Base-by-base conservation (phyloP, 257 asterid genomes). In the Cordia subcordata region DNA sequence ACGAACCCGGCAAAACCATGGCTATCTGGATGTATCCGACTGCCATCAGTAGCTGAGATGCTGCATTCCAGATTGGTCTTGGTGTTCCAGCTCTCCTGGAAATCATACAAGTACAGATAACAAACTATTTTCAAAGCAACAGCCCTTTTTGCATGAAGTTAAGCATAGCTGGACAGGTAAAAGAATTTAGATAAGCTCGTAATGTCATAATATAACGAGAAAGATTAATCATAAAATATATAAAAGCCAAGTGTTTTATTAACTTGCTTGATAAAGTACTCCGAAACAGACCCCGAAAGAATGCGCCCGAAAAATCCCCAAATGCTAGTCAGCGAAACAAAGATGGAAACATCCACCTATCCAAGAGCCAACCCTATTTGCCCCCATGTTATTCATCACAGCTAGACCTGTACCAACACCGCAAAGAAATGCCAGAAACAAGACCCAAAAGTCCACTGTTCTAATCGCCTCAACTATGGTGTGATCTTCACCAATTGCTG, bases 301-400 rank as follows among this genome's bases (percentile, higher is more conserved):
- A 92, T 92, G 57, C 98, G 88, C 0, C 98, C 98, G 55, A 92
- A 92, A 55, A 92, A 92, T 38, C 99, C 99, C 95, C 95, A 88
- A 38, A 93, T 93, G 73, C 99, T 93, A 0, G 86, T 89, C 10
- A 93, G 76, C 1, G 99, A 93, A 23, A 93, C 96, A 67, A 93
- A 93, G 11, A 93, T 81, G 75, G 99, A 93, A 37, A 93, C 97
- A 52, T 93, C 96, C 27, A 77, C 38, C 40, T 89, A 85, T 38
- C 99, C 99, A 56, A 93, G 84, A 0, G 99, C 97, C 62, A 80
- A 38, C 13, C 99, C 99, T 92, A 92, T 88, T 60, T 92, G 99
- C 3, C 98, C 44, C 99, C 79, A 82, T 50, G 52, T 92, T 92
- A 51, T 92, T 93, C 99, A 81, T 81, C 58, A 89, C 99, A 0